Evolutionary conservation across 2,329 filamentous ascomycete genomes (phyloP), one percentile per base, ranked within the genome.

Genomic region (Apiospora kogelbergensis): DNA sequence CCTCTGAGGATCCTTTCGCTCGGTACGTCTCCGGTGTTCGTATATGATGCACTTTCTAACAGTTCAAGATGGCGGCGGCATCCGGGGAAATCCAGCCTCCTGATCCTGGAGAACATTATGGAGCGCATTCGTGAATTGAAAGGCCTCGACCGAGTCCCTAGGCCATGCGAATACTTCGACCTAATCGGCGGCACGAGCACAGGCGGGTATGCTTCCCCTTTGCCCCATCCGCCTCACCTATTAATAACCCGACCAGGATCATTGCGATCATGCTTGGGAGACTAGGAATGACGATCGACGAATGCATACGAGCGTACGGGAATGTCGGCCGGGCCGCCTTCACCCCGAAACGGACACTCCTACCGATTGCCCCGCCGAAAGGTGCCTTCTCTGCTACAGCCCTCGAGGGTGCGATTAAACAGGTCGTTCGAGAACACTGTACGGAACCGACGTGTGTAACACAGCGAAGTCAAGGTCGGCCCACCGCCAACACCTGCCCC

Each of bases 191-290:
- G 75, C 33, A 74, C 74, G 0, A 74, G n/a, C n/a, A n/a, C n/a
- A n/a, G n/a, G n/a, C n/a, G n/a, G n/a, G n/a, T n/a, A n/a, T n/a
- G n/a, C n/a, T 22, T 30, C 24, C 53, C 48, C 2, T 26, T 24
- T 6, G 30, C 11, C n/a, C n/a, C 30, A 11, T 24, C 13, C n/a
- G 48, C 26, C 13, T 26, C 13, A 60, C 53, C 53, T 60, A 10
- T 24, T 60, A 33, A 60, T 24, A 42, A 13, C 22, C 66, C n/a
- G 15, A 40, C 6, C 30, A 76, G 74, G 2, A 73, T 75, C 20
- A 77, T 77, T 44, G 74, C 75, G 2, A 75, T 76, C 40, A 77
- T 77, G 75, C 73, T 77, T 6, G 75, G 75, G n/a, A 66, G 73
- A n/a, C 26, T 77, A 15, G 44, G 72, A 2, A 76, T 77, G 74